A percentile compares a stretch with the other conserved stretches of the same genome.
phyloP scores from a whole-genome alignment of 1,139 yeast genomes.

The Taphrina wiesneri region DNA sequence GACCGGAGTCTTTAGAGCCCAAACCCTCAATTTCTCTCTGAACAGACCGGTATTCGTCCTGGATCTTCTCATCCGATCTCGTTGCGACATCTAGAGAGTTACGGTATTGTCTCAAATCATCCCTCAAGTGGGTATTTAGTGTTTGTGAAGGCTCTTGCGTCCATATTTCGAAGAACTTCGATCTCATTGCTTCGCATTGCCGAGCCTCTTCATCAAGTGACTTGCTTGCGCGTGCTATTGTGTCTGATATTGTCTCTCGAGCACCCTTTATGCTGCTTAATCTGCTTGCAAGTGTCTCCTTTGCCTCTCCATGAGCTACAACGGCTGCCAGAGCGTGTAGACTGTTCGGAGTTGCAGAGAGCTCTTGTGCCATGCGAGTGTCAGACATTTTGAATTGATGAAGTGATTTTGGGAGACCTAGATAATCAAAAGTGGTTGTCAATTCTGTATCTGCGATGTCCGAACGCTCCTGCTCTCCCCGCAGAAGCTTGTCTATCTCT shows the following conservation, averaged over 20 bases:
- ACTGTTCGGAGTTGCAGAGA: constrained; percentile 4
- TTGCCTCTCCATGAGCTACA: constrained; percentile 37
- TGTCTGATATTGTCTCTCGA: constrained; percentile 38
- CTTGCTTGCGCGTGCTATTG: constrained; percentile 50
- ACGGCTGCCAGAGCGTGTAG: constrained; percentile 1
- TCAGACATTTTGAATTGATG: constrained; percentile 52
- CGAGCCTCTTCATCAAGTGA: constrained; percentile 48
- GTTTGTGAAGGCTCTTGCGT: constrained; percentile 48
- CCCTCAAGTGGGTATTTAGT: constrained; percentile 47
- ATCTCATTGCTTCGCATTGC: constrained; percentile 45
- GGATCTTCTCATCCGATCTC: constrained; percentile 57
- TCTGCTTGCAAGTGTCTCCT: background rate
- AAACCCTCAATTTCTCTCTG: background rate
- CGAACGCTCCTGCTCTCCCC: constrained; percentile 71
- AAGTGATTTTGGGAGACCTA: constrained; percentile 71
- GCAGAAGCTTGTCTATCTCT: constrained; percentile 73
- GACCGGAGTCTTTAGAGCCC: background rate
- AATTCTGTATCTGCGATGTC: constrained; percentile 81
- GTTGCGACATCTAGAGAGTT: constrained; percentile 70
- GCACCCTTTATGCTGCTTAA: background rate
- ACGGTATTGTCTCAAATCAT: constrained; percentile 60
- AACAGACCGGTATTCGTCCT: background rate
- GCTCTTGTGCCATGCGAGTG: constrained; percentile 16
- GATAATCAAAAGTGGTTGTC: constrained; percentile 72
- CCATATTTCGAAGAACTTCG: constrained; percentile 48